phyloP scores from a whole-genome alignment of 1,284 basidiomycete species.

The Inonotus hispidus region DNA sequence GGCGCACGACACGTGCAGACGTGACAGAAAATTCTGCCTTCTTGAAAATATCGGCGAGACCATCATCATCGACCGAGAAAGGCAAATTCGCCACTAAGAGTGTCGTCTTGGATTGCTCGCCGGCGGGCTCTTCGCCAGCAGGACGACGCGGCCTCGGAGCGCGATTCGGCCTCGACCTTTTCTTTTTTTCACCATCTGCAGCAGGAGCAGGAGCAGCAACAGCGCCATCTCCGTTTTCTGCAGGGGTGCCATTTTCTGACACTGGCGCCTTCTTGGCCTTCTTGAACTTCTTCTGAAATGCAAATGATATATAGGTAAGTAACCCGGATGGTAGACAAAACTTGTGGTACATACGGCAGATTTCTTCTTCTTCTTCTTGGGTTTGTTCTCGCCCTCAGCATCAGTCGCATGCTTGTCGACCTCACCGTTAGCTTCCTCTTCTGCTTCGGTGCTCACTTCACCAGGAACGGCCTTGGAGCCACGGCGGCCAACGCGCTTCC shows the following conservation, averaged over 20 bases:
- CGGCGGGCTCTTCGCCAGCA: slow-evolving; percentile 69
- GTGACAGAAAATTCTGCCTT: slow-evolving; percentile 75
- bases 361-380: slow-evolving; percentile 74
- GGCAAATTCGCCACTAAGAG: slow-evolving; percentile 95
- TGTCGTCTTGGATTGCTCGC: slow-evolving; percentile 79
- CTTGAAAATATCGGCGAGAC: slow-evolving; percentile 72
- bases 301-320: not conserved
- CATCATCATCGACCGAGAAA: slow-evolving; percentile 82
- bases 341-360: slow-evolving; percentile 46
- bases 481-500: slow-evolving; percentile 74
- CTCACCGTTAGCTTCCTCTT: slow-evolving; percentile 80
- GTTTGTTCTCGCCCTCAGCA: slow-evolving; percentile 54
- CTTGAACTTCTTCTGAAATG: slow-evolving; percentile 49
- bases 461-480: slow-evolving; percentile 78
- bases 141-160: slow-evolving; percentile 54
- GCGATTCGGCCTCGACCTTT: slow-evolving; percentile 49
- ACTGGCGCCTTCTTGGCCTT: slow-evolving; percentile 28
- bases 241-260: slow-evolving; percentile 33
- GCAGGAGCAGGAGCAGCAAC: slow-evolving; percentile 28
- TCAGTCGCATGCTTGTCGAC: slow-evolving; percentile 43
- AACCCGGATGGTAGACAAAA: slow-evolving; percentile 20
- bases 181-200: slow-evolving; percentile 36
- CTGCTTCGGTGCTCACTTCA: slow-evolving; percentile 78
- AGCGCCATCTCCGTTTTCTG: slow-evolving; percentile 27
- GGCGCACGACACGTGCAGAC: slow-evolving; percentile 82